Evolutionary conservation across 306 rosid species (phyloP), one percentile per base, ranked within the genome.

Genomic region (Cicer cuneatum): DNA sequence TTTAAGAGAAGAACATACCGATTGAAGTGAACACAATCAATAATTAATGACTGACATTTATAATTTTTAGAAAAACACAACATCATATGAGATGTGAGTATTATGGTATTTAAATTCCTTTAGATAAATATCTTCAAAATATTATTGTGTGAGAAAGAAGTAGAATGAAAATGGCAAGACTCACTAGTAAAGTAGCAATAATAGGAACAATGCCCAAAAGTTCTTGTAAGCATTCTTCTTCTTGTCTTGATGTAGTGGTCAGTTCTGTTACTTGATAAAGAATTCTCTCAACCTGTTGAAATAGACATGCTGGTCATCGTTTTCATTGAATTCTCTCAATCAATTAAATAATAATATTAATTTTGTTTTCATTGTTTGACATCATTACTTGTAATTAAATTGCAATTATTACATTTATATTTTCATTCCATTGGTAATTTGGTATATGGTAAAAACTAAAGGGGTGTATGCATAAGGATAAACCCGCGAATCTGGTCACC

Each of bases 261-360:
- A 92, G 85, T 83, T 93, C 93, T 49, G 97, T 87, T n/a, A 85
- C 78, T 83, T 85, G 82, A 69, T 78, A 89, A 52, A 86, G 89
- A 45, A 78, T 69, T 48, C 67, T 83, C 59, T 93, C 97, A 58
- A 86, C 73, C 89, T 89, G 85, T 81, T 69, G 54, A 63, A 77
- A 66, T 45, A 37, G 4, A 56, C 38, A 39, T 1, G 42, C 40
- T 73, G 47, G 7, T 54, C 46, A 13, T 48, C n/a, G n/a, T n/a
- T n/a, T n/a, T n/a, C n/a, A n/a, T n/a, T n/a, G n/a, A n/a, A n/a
- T n/a, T n/a, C n/a, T n/a, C n/a, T n/a, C n/a, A n/a, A n/a, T n/a
- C n/a, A n/a, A 15, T 13, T 5, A 37, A 7, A 39, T n/a, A 29
- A 16, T 5, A 8, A 40, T 16, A 37, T n/a, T 14, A 37, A 37